Evolutionary conservation across 2,329 filamentous ascomycete genomes (phyloP).

Genomic region (Arachnopeziza araneosa): DNA sequence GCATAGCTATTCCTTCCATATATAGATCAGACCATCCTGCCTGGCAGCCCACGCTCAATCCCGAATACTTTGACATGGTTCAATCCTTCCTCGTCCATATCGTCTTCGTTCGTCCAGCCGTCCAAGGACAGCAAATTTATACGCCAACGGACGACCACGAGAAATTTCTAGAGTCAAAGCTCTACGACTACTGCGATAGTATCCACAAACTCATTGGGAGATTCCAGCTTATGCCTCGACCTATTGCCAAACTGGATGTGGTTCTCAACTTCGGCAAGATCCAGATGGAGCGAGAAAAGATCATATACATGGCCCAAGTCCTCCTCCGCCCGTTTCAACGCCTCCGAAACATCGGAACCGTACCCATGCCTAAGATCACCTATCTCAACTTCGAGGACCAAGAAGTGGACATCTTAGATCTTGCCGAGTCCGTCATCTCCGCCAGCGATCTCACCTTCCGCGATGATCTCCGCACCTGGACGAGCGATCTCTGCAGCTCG

Average conservation of each 20-base stretch:
- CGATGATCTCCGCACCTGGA: neutral
- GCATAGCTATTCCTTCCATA: neutral
- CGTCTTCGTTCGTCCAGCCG: neutral
- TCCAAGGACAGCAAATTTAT: neutral
- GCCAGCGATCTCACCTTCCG: neutral
- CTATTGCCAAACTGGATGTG: neutral
- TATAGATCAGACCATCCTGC: neutral
- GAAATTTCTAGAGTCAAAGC: neutral
- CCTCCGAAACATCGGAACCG: neutral
- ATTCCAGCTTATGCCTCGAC: neutral
- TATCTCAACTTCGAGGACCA: neutral
- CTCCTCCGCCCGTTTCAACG: conserved; percentile 33
- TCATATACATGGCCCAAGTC: neutral
- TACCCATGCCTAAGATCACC: neutral
- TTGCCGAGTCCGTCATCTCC: neutral
- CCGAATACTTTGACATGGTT: conserved; percentile 10
- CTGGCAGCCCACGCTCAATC: neutral
- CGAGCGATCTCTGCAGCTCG: neutral
- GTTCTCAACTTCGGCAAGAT: neutral
- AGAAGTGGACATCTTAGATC: neutral
- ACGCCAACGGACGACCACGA: neutral
- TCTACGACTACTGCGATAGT: neutral
- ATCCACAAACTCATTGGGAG: neutral
- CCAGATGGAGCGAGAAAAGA: neutral
- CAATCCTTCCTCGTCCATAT: conserved; percentile 10